These are phyloP conservation scores for Sarocladium oryzae DNA, from an alignment of 2,329 filamentous ascomycete species.

Conservation along the genomic window DNA sequence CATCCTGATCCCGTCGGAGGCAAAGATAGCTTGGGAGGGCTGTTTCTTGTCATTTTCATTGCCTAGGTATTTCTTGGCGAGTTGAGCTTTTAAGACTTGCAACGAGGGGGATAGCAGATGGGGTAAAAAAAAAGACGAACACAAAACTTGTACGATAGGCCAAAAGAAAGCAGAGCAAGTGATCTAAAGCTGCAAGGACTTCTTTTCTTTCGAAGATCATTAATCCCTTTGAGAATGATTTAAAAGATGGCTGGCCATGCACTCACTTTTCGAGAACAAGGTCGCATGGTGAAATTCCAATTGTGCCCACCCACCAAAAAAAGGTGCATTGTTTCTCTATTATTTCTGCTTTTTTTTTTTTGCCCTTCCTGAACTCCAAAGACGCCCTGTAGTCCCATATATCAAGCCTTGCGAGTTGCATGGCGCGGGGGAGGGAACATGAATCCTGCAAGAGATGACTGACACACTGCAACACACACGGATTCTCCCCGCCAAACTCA, in stretches of 20 bases:
- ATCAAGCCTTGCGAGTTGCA: neutral
- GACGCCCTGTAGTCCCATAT: neutral
- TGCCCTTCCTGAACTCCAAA: neutral
- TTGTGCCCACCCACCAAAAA: too few relatives aligned
- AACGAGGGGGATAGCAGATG: neutral
- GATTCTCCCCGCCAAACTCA: too few relatives aligned
- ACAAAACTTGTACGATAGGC: neutral
- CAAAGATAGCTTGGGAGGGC: too few relatives aligned
- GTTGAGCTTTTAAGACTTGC: neutral
- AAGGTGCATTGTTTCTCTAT: too few relatives aligned
- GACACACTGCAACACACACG: neutral
- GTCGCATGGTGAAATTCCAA: too few relatives aligned
- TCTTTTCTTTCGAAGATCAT: too few relatives aligned
- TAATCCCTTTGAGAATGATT: too few relatives aligned
- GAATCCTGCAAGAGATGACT: neutral
- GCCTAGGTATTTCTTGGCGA: too few relatives aligned
- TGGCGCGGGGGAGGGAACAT: neutral
- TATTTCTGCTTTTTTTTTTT: neutral
- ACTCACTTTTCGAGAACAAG: too few relatives aligned
- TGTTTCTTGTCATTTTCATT: neutral
- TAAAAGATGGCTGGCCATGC: too few relatives aligned
- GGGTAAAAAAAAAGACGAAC: neutral
- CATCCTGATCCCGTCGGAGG: too few relatives aligned
- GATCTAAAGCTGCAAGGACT: too few relatives aligned
- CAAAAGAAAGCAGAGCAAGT: neutral